These are phyloP conservation scores for Dactylellina cionopaga DNA, from an alignment of 2,329 filamentous ascomycete genomes.

Conservation along the genomic window DNA sequence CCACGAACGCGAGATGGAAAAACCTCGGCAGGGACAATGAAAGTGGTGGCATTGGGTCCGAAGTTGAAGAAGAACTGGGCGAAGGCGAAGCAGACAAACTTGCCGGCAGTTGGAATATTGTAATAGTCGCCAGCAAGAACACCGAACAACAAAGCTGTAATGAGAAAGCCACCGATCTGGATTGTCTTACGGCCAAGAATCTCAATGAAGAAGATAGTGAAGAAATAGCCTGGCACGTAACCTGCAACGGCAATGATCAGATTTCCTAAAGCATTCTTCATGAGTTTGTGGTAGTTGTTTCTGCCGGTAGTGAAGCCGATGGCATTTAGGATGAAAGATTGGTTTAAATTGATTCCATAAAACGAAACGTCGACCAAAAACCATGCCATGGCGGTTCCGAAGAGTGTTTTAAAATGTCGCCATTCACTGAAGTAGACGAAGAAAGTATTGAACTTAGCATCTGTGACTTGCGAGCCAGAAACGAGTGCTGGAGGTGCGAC, in stretches of 20 bases:
- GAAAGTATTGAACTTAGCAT: constrained; percentile 57
- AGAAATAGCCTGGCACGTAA: constrained; percentile 57
- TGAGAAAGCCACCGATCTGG: constrained; percentile 65
- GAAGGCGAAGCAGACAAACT: constrained; percentile 47
- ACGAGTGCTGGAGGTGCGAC: constrained; percentile 45
- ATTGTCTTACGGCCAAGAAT: constrained; percentile 73
- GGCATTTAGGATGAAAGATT: constrained; percentile 58
- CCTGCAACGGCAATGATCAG: constrained; percentile 59
- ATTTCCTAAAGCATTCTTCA: constrained; percentile 60
- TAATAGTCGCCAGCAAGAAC: constrained; percentile 44
- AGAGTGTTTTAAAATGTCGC: constrained; percentile 59
- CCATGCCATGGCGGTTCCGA: constrained; percentile 58
- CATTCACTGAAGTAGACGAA: constrained; percentile 58
- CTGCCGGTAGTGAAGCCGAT: constrained; percentile 59
- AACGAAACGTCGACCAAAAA: constrained; percentile 50
- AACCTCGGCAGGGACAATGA: constrained; percentile 60
- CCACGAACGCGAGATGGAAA: constrained; percentile 60
- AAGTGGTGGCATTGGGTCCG: constrained; percentile 60
- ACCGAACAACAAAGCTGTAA: constrained; percentile 13
- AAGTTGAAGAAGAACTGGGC: constrained; percentile 57
- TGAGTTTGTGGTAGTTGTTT: constrained; percentile 59
- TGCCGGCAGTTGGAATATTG: constrained; percentile 34
- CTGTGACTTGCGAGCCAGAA: constrained; percentile 31
- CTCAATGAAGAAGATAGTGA: constrained; percentile 57
- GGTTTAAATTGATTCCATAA: constrained; percentile 59